A percentile compares a stretch with the other conserved stretches of the same genome.
Conservation (phyloP, 768 basidiomycete genomes). For the Pleurotus platypus region DNA sequence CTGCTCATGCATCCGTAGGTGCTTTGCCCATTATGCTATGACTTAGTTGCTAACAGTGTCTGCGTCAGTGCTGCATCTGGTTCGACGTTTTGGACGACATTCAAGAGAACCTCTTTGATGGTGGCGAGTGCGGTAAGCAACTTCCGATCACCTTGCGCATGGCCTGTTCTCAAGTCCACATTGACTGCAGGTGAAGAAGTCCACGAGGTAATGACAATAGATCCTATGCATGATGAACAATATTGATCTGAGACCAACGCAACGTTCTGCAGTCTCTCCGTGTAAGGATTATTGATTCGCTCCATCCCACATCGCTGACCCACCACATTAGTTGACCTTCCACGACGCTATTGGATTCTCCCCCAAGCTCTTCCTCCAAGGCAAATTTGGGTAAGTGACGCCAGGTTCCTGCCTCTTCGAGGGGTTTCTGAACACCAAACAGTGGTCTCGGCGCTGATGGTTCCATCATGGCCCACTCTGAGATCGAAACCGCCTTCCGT, state of each 20-base stretch:
- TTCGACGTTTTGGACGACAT: constrained; percentile 32
- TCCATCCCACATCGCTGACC: neutral
- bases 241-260: neutral
- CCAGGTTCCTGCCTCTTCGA: neutral
- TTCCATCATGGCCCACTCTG: constrained; percentile 21
- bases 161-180: neutral
- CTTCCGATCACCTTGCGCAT: neutral
- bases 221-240: neutral
- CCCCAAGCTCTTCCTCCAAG: constrained; percentile 13
- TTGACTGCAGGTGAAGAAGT: constrained; percentile 20
- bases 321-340: constrained; percentile 18
- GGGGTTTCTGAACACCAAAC: neutral
- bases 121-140: constrained; percentile 24
- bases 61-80: constrained; percentile 26
- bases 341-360: constrained; percentile 31
- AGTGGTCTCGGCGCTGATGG: constrained; percentile 22
- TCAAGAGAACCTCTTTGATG: constrained; percentile 29
- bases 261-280: constrained; percentile 13
- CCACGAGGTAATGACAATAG: constrained; percentile 18
- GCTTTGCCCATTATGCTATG: neutral
- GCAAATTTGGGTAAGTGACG: constrained; percentile 19
- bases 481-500: constrained; percentile 20
- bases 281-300: constrained; percentile 7
- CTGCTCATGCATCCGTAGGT: constrained; percentile 11
- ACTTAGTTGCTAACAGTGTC: neutral